Evolutionary conservation across 352 stramenopile species (phyloP).

Genomic region (Phytopythium boreale): DNA sequence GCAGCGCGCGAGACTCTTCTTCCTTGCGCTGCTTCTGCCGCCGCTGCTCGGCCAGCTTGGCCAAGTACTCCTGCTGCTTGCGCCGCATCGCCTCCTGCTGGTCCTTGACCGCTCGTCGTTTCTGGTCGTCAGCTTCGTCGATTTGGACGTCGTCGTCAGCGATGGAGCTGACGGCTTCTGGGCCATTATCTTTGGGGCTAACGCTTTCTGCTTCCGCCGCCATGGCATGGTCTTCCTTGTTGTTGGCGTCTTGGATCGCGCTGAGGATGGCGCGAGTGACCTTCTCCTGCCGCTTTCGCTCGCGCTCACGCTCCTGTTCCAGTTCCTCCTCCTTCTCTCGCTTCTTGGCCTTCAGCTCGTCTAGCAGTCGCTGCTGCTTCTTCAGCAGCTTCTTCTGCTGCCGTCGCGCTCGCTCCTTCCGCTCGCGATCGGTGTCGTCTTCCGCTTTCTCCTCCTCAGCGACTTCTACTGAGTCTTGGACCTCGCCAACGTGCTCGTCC

Average conservation of each 20-base stretch:
- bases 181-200: not conserved
- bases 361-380: slow-evolving; percentile 56
- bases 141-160: slow-evolving; percentile 17
- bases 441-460: slow-evolving; percentile 9
- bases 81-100: slow-evolving; percentile 45
- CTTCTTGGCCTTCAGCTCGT: slow-evolving; percentile 48
- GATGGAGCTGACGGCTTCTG: not conserved
- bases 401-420: slow-evolving; percentile 34
- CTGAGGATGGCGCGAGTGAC: slow-evolving; percentile 54
- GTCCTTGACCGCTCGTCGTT: slow-evolving; percentile 34
- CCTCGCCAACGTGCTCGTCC: slow-evolving; percentile 13
- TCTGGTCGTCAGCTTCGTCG: slow-evolving; percentile 23
- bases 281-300: slow-evolving; percentile 51
- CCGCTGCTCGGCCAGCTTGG: slow-evolving; percentile 54
- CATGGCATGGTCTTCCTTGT: slow-evolving; percentile 13
- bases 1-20: slow-evolving; percentile 47
- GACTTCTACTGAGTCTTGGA: slow-evolving; percentile 5
- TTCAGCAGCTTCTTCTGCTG: slow-evolving; percentile 48
- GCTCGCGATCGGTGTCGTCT: slow-evolving; percentile 17
- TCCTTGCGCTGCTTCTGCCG: slow-evolving; percentile 70
- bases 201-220: not conserved
- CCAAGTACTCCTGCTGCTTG: slow-evolving; percentile 73
- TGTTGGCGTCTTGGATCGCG: slow-evolving; percentile 49
- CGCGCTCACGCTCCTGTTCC: slow-evolving; percentile 42
- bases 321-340: slow-evolving; percentile 45